Conservation (phyloP, 768 basidiomycete species). For the Lactifluus pinguis region DNA sequence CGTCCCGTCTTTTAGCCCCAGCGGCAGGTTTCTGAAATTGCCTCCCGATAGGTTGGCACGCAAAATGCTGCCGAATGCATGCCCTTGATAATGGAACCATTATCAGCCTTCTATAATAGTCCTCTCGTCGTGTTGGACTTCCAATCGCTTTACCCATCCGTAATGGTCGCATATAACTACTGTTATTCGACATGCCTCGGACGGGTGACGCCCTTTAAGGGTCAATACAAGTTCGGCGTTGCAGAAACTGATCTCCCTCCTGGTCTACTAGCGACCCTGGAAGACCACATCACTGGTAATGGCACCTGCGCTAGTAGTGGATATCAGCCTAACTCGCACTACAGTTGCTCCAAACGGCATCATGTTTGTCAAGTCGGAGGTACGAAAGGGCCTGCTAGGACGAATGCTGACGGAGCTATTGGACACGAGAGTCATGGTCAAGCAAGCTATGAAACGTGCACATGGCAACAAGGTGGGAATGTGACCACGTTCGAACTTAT, state of each 20-base stretch:
- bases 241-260: conserved; percentile 57
- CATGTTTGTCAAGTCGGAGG: conserved; percentile 79
- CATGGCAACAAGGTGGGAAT: conserved; percentile 60
- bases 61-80: conserved; percentile 96
- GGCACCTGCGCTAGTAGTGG: background rate
- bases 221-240: conserved; percentile 82
- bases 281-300: conserved; percentile 71
- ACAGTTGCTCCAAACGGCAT: conserved; percentile 93
- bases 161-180: conserved; percentile 99
- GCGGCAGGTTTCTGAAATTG: background rate
- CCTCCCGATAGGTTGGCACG: conserved; percentile 63
- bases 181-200: conserved; percentile 96
- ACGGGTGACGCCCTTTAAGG: conserved; percentile 78
- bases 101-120: conserved; percentile 86
- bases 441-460: conserved; percentile 85
- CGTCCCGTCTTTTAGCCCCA: background rate
- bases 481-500: conserved; percentile 2
- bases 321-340: background rate
- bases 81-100: conserved; percentile 91
- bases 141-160: conserved; percentile 90
- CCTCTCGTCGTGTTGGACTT: conserved; percentile 94
- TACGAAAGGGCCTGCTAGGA: conserved; percentile 77
- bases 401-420: conserved; percentile 90
- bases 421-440: conserved; percentile 96
- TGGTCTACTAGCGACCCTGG: conserved; percentile 58